Base-by-base conservation (phyloP, 2,329 filamentous ascomycete species). In the Curvularia sp. region DNA sequence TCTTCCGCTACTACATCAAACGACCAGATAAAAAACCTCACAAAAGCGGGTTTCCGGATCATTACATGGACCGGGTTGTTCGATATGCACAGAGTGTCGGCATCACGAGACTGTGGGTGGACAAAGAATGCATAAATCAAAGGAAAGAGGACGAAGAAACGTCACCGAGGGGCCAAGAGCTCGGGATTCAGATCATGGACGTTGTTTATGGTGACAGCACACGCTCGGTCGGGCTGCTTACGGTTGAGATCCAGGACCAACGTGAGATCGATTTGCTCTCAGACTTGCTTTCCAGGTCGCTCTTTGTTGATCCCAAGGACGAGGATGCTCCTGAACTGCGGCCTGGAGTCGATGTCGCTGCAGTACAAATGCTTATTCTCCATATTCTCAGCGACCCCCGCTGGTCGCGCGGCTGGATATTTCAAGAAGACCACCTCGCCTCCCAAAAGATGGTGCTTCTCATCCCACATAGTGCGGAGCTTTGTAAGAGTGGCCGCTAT, bases 401-500 rank as follows among this genome's bases (percentile, higher is more conserved):
- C 15, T 69, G 65, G 65, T 51, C 52, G 18, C 64, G 65, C 5
- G 65, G 61, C 13, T 69, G 65, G 67, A 68, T 69, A 18, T 69
- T 69, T 31, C 67, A 69, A 33, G 65, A 69, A 57, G 67, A 68
- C 9, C 62, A 67, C 12, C 48, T 65, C 28, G 62, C 67, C 12
- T 65, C 64, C 0, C 8, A 33, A 7, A 26, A 42, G 22, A 69
- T 68, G 67, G 46, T 18, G 1, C 39, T 68, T 3, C 55, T 68
- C 20, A 61, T 67, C n/a, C 64, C 67, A n/a, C 42, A 53, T 33
- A 28, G 38, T 18, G 9, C n/a, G 13, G 7, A 28, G 4, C 4
- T 61, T 8, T n/a, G 26, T 0, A 53, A 50, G 24, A 26, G 39
- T 20, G 13, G 15, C 1, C 6, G 12, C 0, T 42, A 53, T 20